These are phyloP conservation scores for Wickerhamiella musiphila DNA, from an alignment of 805 yeast genomes.

Conservation along the genomic window DNA sequence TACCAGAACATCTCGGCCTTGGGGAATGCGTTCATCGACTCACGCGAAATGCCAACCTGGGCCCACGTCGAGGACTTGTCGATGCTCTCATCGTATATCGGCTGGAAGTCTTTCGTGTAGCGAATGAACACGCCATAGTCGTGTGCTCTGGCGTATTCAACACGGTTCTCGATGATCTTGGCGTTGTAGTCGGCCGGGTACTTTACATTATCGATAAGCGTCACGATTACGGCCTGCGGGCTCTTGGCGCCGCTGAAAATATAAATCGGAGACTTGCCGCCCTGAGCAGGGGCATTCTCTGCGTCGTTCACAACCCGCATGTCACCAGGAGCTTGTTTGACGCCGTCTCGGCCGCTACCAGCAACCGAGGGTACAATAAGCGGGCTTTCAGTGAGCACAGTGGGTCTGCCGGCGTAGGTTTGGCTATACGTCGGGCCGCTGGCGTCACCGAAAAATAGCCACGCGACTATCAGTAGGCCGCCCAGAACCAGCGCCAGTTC, in stretches of 20 bases:
- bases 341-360: conserved; percentile 12
- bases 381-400: conserved; percentile 8
- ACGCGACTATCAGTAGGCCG: conserved; percentile 14
- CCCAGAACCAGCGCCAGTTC: conserved; percentile 14
- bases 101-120: conserved; percentile 62
- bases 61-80: conserved; percentile 35
- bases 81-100: conserved; percentile 12
- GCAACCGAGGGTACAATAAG: conserved; percentile 16
- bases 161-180: conserved; percentile 66
- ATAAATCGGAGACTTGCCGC: conserved; percentile 7
- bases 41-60: conserved; percentile 45
- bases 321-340: conserved; percentile 21
- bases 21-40: conserved; percentile 91
- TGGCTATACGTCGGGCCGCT: conserved; percentile 1
- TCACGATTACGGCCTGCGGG: conserved; percentile 46
- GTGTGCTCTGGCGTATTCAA: conserved; percentile 70
- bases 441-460: conserved; percentile 15
- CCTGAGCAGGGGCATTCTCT: conserved; percentile 2
- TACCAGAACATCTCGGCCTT: conserved; percentile 84
- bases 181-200: conserved; percentile 45
- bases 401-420: conserved; percentile 5
- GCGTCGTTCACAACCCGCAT: conserved; percentile 10
- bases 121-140: conserved; percentile 71
- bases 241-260: conserved; percentile 10
- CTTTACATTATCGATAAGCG: conserved; percentile 61